phyloP scores from a whole-genome alignment of 305 asterid genomes.

The Ruellia speciosa region DNA sequence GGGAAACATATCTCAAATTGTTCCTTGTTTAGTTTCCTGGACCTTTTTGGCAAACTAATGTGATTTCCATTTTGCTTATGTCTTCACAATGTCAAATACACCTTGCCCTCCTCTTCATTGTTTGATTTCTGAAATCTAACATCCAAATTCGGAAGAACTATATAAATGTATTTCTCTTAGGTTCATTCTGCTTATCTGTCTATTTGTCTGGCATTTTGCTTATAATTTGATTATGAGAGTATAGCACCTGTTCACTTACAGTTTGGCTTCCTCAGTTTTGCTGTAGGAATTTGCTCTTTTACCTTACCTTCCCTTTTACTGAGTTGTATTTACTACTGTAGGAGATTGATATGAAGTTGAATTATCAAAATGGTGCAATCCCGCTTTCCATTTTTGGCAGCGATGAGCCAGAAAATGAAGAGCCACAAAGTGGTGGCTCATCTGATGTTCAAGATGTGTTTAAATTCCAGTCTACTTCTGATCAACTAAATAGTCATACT shows the following conservation, averaged over 20 bases:
- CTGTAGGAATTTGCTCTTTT: constrained; percentile 4
- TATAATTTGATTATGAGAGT: neutral
- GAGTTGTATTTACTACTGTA: constrained; percentile 22
- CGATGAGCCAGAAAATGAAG: constrained; percentile 52
- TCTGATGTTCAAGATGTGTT: constrained; percentile 38
- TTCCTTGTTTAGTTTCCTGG: constrained; percentile 8
- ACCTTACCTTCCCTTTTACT: constrained; percentile 16
- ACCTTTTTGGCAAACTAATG: constrained; percentile 4
- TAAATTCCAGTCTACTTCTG: constrained; percentile 31
- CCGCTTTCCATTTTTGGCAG: constrained; percentile 62
- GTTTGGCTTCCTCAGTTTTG: constrained; percentile 11
- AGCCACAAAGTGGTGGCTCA: constrained; percentile 38
- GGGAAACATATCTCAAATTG: neutral
- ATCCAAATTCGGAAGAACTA: neutral
- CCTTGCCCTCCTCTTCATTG: neutral
- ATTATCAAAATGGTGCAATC: constrained; percentile 38
- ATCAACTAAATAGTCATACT: constrained; percentile 32
- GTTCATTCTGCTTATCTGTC: neutral
- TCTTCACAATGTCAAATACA: constrained; percentile 6
- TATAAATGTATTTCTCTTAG: neutral
- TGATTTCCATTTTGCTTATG: constrained; percentile 7
- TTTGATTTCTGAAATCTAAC: constrained; percentile 3
- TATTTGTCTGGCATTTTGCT: neutral
- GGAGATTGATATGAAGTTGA: constrained; percentile 36
- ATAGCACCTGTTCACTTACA: neutral